Percentiles rank a stretch among this genome's conserved stretches.
These are phyloP conservation scores for Yamadazyma nakazawae DNA, from an alignment of 805 yeast genomes.

Conservation along the genomic window DNA sequence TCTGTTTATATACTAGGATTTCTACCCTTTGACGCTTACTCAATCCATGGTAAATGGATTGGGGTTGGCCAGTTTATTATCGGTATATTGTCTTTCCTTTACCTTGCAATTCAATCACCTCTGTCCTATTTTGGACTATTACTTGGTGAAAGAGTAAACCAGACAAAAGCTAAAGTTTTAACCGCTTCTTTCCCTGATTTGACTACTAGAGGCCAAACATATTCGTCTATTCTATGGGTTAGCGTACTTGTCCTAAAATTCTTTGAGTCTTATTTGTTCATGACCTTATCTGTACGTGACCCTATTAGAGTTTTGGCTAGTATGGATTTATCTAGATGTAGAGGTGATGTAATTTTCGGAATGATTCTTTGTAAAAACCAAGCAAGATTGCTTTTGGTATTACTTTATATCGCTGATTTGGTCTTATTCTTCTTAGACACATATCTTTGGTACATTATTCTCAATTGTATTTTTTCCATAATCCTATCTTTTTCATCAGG, in stretches of 20 bases:
- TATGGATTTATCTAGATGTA: constrained; percentile 26
- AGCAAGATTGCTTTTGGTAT: constrained; percentile 22
- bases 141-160: constrained; percentile 7
- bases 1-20: constrained; percentile 27
- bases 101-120: constrained; percentile 28
- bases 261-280: constrained; percentile 33
- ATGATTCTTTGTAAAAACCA: constrained; percentile 25
- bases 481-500: constrained; percentile 30
- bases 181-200: constrained; percentile 25
- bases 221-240: constrained; percentile 28
- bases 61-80: constrained; percentile 25
- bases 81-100: constrained; percentile 27
- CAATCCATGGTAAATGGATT: constrained; percentile 21
- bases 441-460: constrained; percentile 38
- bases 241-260: constrained; percentile 32
- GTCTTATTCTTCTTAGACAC: constrained; percentile 38
- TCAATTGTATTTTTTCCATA: constrained; percentile 34
- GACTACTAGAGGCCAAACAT: constrained; percentile 18
- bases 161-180: constrained; percentile 14
- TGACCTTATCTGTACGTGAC: constrained; percentile 33
- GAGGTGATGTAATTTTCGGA: constrained; percentile 25
- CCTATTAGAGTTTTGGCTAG: constrained; percentile 28
- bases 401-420: constrained; percentile 26
- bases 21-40: constrained; percentile 21
- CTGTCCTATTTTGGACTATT: constrained; percentile 17